Conservation (phyloP, 192 early-diverging fungal species). For the Chytriomyces hyalinus region DNA sequence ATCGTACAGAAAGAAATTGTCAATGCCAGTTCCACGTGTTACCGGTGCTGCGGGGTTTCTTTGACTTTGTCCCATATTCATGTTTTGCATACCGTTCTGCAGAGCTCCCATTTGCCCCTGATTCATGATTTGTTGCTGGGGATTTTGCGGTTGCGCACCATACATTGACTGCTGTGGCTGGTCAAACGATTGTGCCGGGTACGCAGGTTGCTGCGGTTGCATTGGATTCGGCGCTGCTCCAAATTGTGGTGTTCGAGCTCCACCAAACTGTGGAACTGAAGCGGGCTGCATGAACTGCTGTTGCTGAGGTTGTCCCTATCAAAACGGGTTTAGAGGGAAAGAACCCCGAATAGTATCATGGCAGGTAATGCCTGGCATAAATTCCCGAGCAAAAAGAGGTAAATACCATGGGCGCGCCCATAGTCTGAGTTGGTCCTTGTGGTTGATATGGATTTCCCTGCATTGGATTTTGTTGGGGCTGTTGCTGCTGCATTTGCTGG, state of each 20-base stretch:
- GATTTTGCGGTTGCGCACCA: background rate
- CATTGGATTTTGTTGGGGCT: background rate
- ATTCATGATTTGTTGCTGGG: background rate
- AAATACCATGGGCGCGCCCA: background rate
- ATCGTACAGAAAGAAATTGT: background rate
- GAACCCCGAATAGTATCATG: background rate
- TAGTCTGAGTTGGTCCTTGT: background rate
- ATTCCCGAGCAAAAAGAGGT: background rate
- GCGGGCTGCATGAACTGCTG: slow-evolving; percentile 27
- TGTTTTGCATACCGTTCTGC: slow-evolving; percentile 26
- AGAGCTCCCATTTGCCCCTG: slow-evolving; percentile 13
- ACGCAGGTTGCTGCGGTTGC: background rate
- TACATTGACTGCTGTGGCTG: slow-evolving; percentile 17
- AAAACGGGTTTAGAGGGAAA: background rate
- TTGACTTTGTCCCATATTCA: slow-evolving; percentile 21
- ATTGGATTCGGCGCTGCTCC: slow-evolving; percentile 2
- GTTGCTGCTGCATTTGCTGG: slow-evolving; percentile 29
- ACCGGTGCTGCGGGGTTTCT: slow-evolving; percentile 3
- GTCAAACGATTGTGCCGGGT: background rate
- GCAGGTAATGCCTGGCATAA: background rate
- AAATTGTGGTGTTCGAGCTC: slow-evolving; percentile 27
- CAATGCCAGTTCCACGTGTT: background rate
- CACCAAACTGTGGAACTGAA: slow-evolving; percentile 25
- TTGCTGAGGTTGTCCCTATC: slow-evolving; percentile 3
- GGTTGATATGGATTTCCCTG: background rate